phyloP scores from a whole-genome alignment of 1,284 basidiomycete genomes.

The Naganishia albida region DNA sequence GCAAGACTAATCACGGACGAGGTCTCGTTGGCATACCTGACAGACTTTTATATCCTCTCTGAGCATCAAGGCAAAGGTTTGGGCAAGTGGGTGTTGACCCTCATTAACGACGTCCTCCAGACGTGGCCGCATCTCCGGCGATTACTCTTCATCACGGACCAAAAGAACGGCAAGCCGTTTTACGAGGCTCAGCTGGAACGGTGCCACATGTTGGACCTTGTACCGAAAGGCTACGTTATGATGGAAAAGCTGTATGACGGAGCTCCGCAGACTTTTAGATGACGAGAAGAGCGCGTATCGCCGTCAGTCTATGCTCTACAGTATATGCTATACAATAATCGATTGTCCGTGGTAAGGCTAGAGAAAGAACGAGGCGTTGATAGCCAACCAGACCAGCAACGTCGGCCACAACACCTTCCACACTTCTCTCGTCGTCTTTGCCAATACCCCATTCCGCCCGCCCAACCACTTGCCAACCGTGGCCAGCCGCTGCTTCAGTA shows the following conservation, averaged over 20 bases:
- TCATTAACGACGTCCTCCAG: conserved; percentile 12
- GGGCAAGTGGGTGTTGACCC: conserved; percentile 7
- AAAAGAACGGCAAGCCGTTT: conserved; percentile 14
- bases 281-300: neutral
- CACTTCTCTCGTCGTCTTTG: conserved; percentile 44
- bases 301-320: neutral
- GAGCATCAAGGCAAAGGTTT: conserved; percentile 26
- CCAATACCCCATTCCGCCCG: conserved; percentile 46
- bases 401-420: conserved; percentile 46
- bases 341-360: conserved; percentile 14
- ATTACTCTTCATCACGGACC: conserved; percentile 25
- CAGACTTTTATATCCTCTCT: conserved; percentile 29
- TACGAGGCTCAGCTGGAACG: conserved; percentile 16
- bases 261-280: conserved; percentile 9
- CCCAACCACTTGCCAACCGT: conserved; percentile 45
- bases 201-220: conserved; percentile 13
- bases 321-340: neutral
- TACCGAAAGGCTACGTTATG: conserved; percentile 12
- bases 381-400: conserved; percentile 46
- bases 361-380: conserved; percentile 49
- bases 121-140: conserved; percentile 28
- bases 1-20: conserved; percentile 30
- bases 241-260: conserved; percentile 23
- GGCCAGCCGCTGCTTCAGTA: conserved; percentile 31
- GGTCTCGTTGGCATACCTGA: conserved; percentile 32